A percentile compares a stretch with the other conserved stretches of the same genome.
These are phyloP conservation scores for Hypoxylon rickii DNA, from an alignment of 495 filamentous ascomycete genomes.

Conservation along the genomic window DNA sequence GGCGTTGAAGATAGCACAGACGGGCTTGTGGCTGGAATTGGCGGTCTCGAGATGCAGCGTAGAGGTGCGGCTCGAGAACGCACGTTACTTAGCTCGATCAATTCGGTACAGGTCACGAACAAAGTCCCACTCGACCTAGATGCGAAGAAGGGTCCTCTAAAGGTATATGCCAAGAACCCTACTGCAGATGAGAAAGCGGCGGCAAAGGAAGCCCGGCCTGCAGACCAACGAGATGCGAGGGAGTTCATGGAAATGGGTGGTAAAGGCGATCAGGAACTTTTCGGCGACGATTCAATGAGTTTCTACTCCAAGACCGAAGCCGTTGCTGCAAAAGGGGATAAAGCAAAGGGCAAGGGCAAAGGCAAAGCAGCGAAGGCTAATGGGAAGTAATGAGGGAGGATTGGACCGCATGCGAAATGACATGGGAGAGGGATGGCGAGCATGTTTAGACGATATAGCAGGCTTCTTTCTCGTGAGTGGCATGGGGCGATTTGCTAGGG, in stretches of 20 bases:
- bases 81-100: constrained; percentile 81
- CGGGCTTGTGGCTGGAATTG: constrained; percentile 81
- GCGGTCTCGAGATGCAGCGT: constrained; percentile 79
- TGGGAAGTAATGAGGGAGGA: constrained; percentile 14
- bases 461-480: neutral
- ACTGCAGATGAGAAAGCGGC: constrained; percentile 25
- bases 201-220: constrained; percentile 63
- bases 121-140: constrained; percentile 58
- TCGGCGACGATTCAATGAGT: constrained; percentile 63
- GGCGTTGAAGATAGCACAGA: constrained; percentile 85
- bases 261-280: constrained; percentile 79
- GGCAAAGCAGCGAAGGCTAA: constrained; percentile 16
- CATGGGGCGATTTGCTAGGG: constrained; percentile 4
- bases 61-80: constrained; percentile 80
- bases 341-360: constrained; percentile 40
- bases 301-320: constrained; percentile 48
- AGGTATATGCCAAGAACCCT: constrained; percentile 79
- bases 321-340: constrained; percentile 33
- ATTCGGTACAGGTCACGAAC: constrained; percentile 72
- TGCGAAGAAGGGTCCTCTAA: constrained; percentile 62
- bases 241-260: constrained; percentile 84
- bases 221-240: constrained; percentile 63
- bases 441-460: constrained; percentile 2
- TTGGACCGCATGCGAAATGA: neutral
- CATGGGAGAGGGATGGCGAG: constrained; percentile 2